phyloP scores from a whole-genome alignment of 306 rosid species.

The Citrullus mucosospermus region DNA sequence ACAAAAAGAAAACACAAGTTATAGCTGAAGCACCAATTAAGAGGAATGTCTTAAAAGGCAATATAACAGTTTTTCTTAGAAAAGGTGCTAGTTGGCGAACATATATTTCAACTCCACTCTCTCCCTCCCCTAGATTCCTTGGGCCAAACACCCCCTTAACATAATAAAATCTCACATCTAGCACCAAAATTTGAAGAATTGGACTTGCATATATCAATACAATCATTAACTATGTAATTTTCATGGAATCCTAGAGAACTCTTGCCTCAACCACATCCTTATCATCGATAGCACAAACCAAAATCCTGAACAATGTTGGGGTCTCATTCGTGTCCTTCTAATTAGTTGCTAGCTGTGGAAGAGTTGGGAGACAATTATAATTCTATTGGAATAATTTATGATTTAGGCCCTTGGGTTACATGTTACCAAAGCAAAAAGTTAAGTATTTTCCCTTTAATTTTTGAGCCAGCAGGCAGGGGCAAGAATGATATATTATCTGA shows the following conservation, averaged over 20 bases:
- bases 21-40: not conserved
- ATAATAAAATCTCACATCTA: not conserved
- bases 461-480: not conserved
- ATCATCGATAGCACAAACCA: no score
- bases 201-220: not conserved
- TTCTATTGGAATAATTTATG: not conserved
- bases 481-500: not conserved
- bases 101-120: not conserved
- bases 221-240: not conserved
- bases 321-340: no score
- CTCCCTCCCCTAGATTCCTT: no score
- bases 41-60: not conserved
- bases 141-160: no score
- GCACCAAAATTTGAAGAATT: not conserved
- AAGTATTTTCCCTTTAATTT: not conserved
- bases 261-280: no score
- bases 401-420: not conserved
- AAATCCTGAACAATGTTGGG: no score
- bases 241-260: not conserved
- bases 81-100: not conserved
- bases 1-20: no score
- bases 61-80: not conserved
- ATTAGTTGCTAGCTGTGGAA: no score
- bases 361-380: no score
- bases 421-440: not conserved